Evolutionary conservation across 805 yeast species (phyloP), one percentile per base, ranked within the genome.

Genomic region (Metschnikowia baotianmanensis): DNA sequence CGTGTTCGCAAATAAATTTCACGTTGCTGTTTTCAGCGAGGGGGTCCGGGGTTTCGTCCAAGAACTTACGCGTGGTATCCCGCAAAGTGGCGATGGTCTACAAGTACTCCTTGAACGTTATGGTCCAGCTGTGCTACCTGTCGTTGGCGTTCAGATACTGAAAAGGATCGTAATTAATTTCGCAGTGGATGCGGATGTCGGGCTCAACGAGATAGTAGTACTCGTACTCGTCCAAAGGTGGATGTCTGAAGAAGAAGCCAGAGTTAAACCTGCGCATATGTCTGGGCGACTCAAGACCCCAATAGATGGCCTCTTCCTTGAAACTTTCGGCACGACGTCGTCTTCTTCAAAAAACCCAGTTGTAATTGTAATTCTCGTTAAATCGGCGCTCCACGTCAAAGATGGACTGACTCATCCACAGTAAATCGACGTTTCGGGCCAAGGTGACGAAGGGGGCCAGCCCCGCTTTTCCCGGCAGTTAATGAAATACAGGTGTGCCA

Each of bases 1-100:
- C 63, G 63, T 85, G 71, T 79, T 82, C 77, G 40, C 86, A 76
- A 44, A 86, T 65, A 65, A 83, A 86, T 37, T 78, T 80, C 71
- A 82, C 58, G 69, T 83, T 65, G 61, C 37, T 43, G 46, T 55
- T 50, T 25, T 51, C 40, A 21, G 54, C 40, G 13, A 55, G 18
- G 31, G 46, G 45, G 12, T 46, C 45, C 3, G 48, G 51, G 30
- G 31, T 38, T 22, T 27, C 44, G 40, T 44, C 48, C 38, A 50
- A 37, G 36, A 53, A 53, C 36, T 53, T 43, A 24, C 43, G 45
- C 32, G 55, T 54, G 32, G 46, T 43, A 27, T 50, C 42, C 60
- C 60, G 55, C 31, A 56, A 42, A 5, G 55, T 47, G n/a, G 47
- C 50, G 30, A 56, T 53, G 13, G 60, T 56, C 19, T 39, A 42